Evolutionary conservation across 768 basidiomycete genomes (phyloP).

Genomic region (Hericium erinaceus): DNA sequence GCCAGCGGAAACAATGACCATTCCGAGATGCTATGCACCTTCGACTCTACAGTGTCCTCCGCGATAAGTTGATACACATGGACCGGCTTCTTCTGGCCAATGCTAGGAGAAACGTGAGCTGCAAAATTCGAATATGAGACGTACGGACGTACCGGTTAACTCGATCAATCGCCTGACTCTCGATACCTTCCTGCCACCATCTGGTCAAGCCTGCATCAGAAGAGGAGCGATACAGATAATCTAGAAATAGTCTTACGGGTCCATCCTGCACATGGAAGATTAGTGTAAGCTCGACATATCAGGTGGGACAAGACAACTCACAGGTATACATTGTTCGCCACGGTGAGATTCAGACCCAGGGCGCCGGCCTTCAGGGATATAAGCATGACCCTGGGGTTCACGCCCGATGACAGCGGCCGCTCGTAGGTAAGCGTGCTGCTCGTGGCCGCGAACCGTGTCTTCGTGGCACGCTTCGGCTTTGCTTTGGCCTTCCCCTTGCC

Average conservation of each 20-base stretch:
- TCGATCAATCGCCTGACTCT: constrained; percentile 75
- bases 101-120: constrained; percentile 24
- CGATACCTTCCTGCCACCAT: constrained; percentile 87
- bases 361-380: constrained; percentile 82
- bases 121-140: background rate
- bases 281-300: constrained; percentile 3
- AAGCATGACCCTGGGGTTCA: constrained; percentile 73
- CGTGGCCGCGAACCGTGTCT: background rate
- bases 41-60: constrained; percentile 82
- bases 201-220: constrained; percentile 24
- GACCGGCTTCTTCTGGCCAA: constrained; percentile 77
- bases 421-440: background rate
- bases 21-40: constrained; percentile 32
- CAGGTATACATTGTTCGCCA: constrained; percentile 82
- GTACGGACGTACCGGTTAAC: constrained; percentile 47
- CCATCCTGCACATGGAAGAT: constrained; percentile 45
- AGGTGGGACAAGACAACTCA: constrained; percentile 27
- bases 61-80: constrained; percentile 87
- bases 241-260: constrained; percentile 53
- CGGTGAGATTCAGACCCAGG: constrained; percentile 80
- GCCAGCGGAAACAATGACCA: background rate
- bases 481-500: constrained; percentile 15
- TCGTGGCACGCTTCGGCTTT: constrained; percentile 21
- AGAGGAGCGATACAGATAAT: background rate
- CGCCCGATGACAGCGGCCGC: constrained; percentile 12